A percentile compares a stretch with the other conserved stretches of the same genome.
phyloP scores from a whole-genome alignment of 805 yeast species.

The Tetrapisispora phaffii region DNA sequence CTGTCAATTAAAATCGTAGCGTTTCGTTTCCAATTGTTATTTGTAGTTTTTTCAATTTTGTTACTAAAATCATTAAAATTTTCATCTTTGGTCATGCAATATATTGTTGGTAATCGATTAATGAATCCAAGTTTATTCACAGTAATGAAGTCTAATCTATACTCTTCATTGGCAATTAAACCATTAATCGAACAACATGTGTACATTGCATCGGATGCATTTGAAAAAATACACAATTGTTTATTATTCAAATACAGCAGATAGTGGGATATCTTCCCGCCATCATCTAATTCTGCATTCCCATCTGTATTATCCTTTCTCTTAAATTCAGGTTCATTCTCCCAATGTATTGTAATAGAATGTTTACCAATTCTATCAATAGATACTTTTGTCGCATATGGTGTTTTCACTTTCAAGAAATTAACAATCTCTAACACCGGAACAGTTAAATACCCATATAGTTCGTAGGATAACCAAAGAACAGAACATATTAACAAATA shows the following conservation, averaged over 20 bases:
- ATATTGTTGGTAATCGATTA: slow-evolving; percentile 25
- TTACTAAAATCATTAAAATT: not conserved
- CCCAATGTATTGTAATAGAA: slow-evolving; percentile 29
- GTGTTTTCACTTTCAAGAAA: slow-evolving; percentile 22
- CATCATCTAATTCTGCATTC: not conserved
- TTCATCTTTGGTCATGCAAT: slow-evolving; percentile 20
- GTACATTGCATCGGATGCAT: slow-evolving; percentile 21
- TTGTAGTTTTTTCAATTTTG: slow-evolving; percentile 1
- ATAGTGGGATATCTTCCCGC: slow-evolving; percentile 19
- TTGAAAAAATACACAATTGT: slow-evolving; percentile 25
- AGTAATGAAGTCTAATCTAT: slow-evolving; percentile 28
- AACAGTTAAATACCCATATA: slow-evolving; percentile 22
- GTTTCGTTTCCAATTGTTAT: slow-evolving; percentile 4
- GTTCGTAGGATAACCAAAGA: slow-evolving; percentile 22
- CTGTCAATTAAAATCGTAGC: slow-evolving; percentile 1
- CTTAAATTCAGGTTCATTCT: slow-evolving; percentile 16
- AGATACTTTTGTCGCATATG: slow-evolving; percentile 28
- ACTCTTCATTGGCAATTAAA: slow-evolving; percentile 18
- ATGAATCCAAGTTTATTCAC: slow-evolving; percentile 28
- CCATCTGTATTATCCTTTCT: not conserved
- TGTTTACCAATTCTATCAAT: slow-evolving; percentile 24
- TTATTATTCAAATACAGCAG: slow-evolving; percentile 24
- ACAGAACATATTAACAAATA: slow-evolving; percentile 7
- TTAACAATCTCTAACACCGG: slow-evolving; percentile 24
- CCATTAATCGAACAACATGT: slow-evolving; percentile 27